Conservation (phyloP, 257 asterid genomes). For the Przewalskia tangutica region DNA sequence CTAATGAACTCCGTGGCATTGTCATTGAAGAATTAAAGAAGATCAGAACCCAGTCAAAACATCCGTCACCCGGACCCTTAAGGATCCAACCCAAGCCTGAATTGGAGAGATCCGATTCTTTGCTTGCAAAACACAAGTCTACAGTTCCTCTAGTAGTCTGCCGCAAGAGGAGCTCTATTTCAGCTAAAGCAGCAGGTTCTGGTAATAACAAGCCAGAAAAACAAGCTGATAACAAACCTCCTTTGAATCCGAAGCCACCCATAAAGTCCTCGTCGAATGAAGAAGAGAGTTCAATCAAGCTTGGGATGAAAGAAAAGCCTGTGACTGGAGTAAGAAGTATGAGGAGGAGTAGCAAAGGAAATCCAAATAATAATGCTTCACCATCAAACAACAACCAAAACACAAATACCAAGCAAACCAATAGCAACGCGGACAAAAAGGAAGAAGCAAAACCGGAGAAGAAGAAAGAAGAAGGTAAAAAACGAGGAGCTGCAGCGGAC, state of each 20-base stretch:
- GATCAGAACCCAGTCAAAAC: neutral
- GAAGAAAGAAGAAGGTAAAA: constrained; percentile 17
- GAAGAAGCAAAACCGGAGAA: constrained; percentile 6
- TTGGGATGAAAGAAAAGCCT: constrained; percentile 24
- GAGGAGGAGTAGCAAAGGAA: constrained; percentile 21
- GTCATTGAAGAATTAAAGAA: constrained; percentile 19
- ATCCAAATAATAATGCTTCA: constrained; percentile 12
- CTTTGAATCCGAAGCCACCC: constrained; percentile 5
- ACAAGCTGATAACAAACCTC: constrained; percentile 9
- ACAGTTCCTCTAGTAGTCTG: constrained; percentile 26
- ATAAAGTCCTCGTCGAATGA: constrained; percentile 20
- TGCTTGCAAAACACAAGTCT: constrained; percentile 21
- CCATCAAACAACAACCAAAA: constrained; percentile 10
- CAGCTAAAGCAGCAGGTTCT: constrained; percentile 20
- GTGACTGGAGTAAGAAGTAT: constrained; percentile 29
- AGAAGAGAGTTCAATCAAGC: constrained; percentile 20
- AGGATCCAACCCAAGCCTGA: constrained; percentile 10
- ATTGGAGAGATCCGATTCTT: constrained; percentile 17
- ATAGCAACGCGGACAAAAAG: neutral
- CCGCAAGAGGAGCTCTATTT: constrained; percentile 33
- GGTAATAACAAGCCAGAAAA: constrained; percentile 9
- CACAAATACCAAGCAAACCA: constrained; percentile 10
- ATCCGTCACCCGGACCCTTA: neutral
- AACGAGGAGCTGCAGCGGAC: constrained; percentile 29
- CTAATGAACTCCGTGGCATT: constrained; percentile 23